Conservation (phyloP, 306 rosid genomes). For the Casuarina glauca region DNA sequence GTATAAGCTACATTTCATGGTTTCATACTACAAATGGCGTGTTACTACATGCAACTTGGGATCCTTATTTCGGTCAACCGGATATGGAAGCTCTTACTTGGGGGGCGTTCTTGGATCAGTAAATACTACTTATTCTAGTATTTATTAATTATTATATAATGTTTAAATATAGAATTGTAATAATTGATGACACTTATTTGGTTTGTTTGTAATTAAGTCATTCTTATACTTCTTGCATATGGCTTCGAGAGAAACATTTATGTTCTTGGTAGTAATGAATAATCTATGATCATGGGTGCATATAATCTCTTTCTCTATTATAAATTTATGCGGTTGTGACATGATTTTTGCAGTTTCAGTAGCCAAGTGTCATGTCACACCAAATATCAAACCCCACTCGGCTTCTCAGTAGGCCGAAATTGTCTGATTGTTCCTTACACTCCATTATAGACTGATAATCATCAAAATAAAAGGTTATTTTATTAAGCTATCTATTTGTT, state of each 20-base stretch:
- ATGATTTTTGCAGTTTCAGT: neutral
- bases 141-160: no score
- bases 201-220: neutral
- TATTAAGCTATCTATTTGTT: conserved; percentile 18
- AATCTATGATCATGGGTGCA: neutral
- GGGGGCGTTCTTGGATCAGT: no score
- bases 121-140: no score
- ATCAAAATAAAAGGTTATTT: neutral
- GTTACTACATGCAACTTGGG: neutral
- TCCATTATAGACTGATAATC: neutral
- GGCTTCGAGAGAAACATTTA: neutral
- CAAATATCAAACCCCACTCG: conserved; percentile 2
- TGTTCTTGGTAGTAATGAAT: neutral
- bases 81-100: no score
- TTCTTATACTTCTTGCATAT: neutral
- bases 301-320: neutral
- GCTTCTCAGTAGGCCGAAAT: neutral
- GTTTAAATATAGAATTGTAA: neutral
- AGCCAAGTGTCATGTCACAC: conserved; percentile 9
- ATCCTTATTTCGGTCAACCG: no score
- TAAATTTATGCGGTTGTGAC: neutral
- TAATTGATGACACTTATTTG: neutral
- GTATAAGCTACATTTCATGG: neutral
- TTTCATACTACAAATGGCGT: neutral
- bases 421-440: neutral